These are phyloP conservation scores for Cytospora paraplurivora DNA, from an alignment of 2,329 filamentous ascomycete species.

Conservation along the genomic window DNA sequence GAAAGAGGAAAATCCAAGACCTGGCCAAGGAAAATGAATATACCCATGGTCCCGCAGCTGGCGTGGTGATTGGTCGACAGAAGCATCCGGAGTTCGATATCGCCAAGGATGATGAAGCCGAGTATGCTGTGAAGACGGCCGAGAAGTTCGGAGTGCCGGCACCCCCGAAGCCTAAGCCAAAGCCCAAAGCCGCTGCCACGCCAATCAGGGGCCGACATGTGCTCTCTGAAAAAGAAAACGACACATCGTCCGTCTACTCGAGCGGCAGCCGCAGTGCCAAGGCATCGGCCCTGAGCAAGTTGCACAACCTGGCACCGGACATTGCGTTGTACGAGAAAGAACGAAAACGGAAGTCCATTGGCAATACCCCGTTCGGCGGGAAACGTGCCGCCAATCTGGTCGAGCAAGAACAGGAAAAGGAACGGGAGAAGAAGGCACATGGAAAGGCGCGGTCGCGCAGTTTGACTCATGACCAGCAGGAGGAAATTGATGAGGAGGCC, in stretches of 20 bases:
- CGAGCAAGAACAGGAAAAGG: conserved; percentile 50
- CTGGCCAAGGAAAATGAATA: conserved; percentile 55
- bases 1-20: conserved; percentile 54
- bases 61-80: conserved; percentile 47
- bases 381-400: conserved; percentile 62
- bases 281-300: conserved; percentile 72
- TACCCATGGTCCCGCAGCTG: conserved; percentile 49
- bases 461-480: conserved; percentile 35
- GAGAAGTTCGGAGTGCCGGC: conserved; percentile 39
- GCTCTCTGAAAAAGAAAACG: conserved; percentile 76
- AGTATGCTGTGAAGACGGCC: conserved; percentile 38
- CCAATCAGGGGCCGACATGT: conserved; percentile 49
- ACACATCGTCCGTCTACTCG: conserved; percentile 69
- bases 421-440: conserved; percentile 33
- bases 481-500: conserved; percentile 42
- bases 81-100: conserved; percentile 45
- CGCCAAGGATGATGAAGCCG: conserved; percentile 46
- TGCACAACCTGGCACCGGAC: conserved; percentile 79
- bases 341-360: conserved; percentile 69
- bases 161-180: conserved; percentile 30
- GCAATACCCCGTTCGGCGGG: conserved; percentile 58
- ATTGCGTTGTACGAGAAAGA: conserved; percentile 93
- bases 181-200: conserved; percentile 37
- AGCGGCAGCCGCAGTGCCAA: conserved; percentile 86
- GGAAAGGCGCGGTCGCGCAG: conserved; percentile 43